Evolutionary conservation across 2,329 filamentous ascomycete species (phyloP), one percentile per base, ranked within the genome.

Genomic region (Neodidymelliopsis sp.): DNA sequence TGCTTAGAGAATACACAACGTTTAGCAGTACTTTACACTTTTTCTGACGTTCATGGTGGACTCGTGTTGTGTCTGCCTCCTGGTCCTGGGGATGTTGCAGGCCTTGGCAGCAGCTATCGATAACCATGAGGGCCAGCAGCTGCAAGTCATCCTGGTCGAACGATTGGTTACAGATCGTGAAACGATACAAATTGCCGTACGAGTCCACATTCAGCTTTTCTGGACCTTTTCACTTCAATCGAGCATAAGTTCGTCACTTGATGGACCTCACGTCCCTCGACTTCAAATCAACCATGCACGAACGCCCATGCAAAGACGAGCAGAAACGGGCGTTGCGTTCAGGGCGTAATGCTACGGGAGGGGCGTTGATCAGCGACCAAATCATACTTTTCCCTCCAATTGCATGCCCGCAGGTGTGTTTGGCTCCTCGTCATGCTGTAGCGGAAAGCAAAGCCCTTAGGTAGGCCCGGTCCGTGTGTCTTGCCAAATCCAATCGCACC

Each of bases 301-400:
- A 29, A 29, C 33, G 18, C 11, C 31, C 27, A 25, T 38, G 33
- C 46, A 49, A 22, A 28, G 33, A 20, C 13, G 37, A 36, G 25
- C 44, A 36, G 24, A 48, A 39, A 44, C 18, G 28, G 35, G 34
- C 40, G 36, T 29, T 29, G 29, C n/a, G n/a, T n/a, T n/a, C 10
- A 33, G 33, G 13, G 31, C n/a, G 23, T 37, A 48, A 24, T 27
- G 15, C 8, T 29, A 27, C 30, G 36, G 40, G 40, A 40, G 29
- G 19, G 47, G 35, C 40, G 40, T 44, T 40, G 24, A 36, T 41
- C 30, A 31, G n/a, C 36, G 27, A 15, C 25, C 22, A 11, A 45
- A 45, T 31, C 40, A 45, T 27, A 41, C 30, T 45, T 36, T 40
- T 25, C 18, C 35, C 40, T 45, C 47, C 47, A 50, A 50, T 45